phyloP scores from a whole-genome alignment of 805 yeast species.

The Scheffersomyces lignosus region DNA sequence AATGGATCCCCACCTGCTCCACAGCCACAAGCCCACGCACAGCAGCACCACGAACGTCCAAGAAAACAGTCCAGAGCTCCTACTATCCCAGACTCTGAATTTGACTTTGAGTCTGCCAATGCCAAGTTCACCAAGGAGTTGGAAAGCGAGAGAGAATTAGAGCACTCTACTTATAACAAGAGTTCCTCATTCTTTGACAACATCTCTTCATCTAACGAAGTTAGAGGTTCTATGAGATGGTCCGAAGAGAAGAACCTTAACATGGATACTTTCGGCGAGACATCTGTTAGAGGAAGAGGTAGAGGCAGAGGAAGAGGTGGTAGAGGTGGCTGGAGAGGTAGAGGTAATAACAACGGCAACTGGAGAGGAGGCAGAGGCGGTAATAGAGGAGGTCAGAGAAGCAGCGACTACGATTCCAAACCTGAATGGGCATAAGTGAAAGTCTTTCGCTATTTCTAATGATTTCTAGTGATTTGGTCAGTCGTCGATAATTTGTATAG shows the following conservation, averaged over 20 bases:
- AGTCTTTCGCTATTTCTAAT: neutral
- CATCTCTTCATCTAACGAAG: constrained; percentile 66
- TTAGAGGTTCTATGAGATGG: constrained; percentile 57
- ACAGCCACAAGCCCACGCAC: constrained; percentile 13
- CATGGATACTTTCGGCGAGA: constrained; percentile 81
- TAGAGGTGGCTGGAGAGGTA: constrained; percentile 49
- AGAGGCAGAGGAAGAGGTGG: constrained; percentile 38
- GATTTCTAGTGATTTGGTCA: no score
- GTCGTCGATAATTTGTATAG: no score
- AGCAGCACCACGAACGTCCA: no score
- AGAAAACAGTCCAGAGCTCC: constrained; percentile 14
- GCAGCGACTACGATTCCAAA: constrained; percentile 13
- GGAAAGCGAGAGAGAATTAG: constrained; percentile 33
- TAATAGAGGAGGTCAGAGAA: constrained; percentile 32
- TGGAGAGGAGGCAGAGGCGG: constrained; percentile 16
- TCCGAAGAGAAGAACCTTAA: constrained; percentile 71
- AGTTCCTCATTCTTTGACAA: constrained; percentile 86
- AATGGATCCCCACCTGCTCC: constrained; percentile 8
- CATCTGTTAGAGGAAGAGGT: constrained; percentile 40
- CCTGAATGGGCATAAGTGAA: constrained; percentile 16
- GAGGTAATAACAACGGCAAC: no score
- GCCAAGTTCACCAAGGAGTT: constrained; percentile 65
- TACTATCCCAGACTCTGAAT: constrained; percentile 56
- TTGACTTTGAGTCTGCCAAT: constrained; percentile 73
- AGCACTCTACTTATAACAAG: constrained; percentile 58